Conservation (phyloP, 1,284 basidiomycete genomes). For the Tilletia horrida region DNA sequence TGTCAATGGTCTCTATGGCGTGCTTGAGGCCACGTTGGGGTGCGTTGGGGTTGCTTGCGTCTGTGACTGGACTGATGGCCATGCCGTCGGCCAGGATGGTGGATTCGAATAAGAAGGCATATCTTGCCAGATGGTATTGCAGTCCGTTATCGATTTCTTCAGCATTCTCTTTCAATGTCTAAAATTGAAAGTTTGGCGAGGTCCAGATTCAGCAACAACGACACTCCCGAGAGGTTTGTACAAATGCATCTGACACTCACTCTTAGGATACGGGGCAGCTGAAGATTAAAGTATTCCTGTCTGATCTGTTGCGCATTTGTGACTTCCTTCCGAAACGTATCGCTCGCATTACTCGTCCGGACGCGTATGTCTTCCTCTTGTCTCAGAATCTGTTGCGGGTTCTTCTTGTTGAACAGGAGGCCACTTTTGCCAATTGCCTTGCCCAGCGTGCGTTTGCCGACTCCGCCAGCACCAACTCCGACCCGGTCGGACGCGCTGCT, state of each 20-base stretch:
- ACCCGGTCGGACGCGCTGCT: slow-evolving; percentile 16
- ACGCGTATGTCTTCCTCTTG: slow-evolving; percentile 91
- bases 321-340: slow-evolving; percentile 86
- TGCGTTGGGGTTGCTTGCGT: background rate
- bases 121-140: slow-evolving; percentile 91
- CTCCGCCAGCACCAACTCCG: slow-evolving; percentile 57
- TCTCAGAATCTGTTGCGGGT: slow-evolving; percentile 81
- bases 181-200: slow-evolving; percentile 14
- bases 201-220: no score
- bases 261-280: slow-evolving; percentile 84
- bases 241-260: slow-evolving; percentile 57
- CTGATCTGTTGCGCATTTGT: slow-evolving; percentile 49
- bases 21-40: slow-evolving; percentile 68
- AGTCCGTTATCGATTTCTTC: slow-evolving; percentile 95
- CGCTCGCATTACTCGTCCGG: slow-evolving; percentile 78
- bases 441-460: slow-evolving; percentile 53
- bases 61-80: slow-evolving; percentile 68
- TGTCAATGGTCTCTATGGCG: slow-evolving; percentile 86
- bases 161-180: slow-evolving; percentile 79
- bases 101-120: slow-evolving; percentile 89
- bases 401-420: slow-evolving; percentile 78
- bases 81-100: slow-evolving; percentile 82
- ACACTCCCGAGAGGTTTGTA: no score
- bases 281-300: slow-evolving; percentile 72
- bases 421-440: slow-evolving; percentile 87